These are phyloP conservation scores for Marvania coccoides DNA, from an alignment of 139 green algal genomes.

Conservation along the genomic window DNA sequence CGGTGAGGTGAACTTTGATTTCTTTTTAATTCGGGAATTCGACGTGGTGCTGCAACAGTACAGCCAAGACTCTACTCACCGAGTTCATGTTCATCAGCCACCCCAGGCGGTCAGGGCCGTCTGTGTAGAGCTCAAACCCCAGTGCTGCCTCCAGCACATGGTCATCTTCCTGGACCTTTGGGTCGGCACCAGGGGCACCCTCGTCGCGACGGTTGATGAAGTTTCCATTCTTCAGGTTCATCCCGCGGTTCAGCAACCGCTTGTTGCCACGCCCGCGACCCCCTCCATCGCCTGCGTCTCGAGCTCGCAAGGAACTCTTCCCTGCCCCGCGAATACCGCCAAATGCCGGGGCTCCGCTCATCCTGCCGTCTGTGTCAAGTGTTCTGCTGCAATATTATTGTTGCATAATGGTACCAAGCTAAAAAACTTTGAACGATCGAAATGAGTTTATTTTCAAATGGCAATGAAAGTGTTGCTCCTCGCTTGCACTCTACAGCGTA, in stretches of 20 bases:
- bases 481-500: no score
- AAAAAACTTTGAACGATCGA: not conserved
- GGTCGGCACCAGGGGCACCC: not conserved
- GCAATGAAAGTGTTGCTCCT: no score
- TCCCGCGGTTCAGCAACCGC: conserved; percentile 24
- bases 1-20: no score
- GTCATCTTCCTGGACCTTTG: conserved; percentile 23
- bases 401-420: not conserved
- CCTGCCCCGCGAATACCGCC: not conserved
- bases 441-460: not conserved
- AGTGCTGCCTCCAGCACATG: conserved; percentile 60
- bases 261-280: conserved; percentile 11
- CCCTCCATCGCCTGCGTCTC: conserved; percentile 17
- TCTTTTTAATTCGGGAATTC: not conserved
- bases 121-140: conserved; percentile 66
- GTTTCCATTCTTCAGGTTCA: conserved; percentile 21
- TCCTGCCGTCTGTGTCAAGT: not conserved
- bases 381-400: not conserved
- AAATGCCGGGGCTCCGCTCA: conserved; percentile 5
- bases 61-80: conserved; percentile 27
- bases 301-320: conserved; percentile 13
- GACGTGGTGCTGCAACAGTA: not conserved
- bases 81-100: conserved; percentile 91
- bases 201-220: conserved; percentile 8
- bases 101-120: conserved; percentile 65